Conservation (phyloP, 306 rosid genomes). For the Erythrophleum fordii region DNA sequence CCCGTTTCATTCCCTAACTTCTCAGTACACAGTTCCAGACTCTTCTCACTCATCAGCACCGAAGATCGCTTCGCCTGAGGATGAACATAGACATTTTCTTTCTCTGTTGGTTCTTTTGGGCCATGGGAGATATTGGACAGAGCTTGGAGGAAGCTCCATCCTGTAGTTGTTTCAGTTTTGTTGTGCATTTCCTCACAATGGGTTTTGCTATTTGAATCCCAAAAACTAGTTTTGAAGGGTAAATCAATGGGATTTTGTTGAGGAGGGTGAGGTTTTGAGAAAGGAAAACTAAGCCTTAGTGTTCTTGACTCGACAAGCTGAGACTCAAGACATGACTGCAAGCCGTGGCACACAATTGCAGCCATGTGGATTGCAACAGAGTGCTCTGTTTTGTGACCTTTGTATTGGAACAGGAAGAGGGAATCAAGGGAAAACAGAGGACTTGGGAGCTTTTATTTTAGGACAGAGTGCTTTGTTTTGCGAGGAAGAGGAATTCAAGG, state of each 20-base stretch:
- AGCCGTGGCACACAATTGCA: conserved; percentile 63
- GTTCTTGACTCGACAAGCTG: conserved; percentile 63
- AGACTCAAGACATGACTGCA: conserved; percentile 62
- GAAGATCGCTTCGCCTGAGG: conserved; percentile 51
- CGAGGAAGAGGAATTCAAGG: conserved; percentile 8
- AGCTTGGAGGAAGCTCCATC: conserved; percentile 67
- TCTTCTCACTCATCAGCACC: conserved; percentile 56
- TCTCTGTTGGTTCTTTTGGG: conserved; percentile 24
- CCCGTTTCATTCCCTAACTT: conserved; percentile 91
- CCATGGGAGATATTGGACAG: conserved; percentile 37
- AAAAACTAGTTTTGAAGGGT: conserved; percentile 44
- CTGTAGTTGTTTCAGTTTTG: conserved; percentile 19
- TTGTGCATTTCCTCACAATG: conserved; percentile 8
- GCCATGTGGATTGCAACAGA: conserved; percentile 55
- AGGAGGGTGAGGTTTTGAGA: conserved; percentile 46
- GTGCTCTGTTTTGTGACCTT: conserved; percentile 21
- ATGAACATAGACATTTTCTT: conserved; percentile 52
- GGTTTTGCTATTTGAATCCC: conserved; percentile 41
- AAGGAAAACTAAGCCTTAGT: conserved; percentile 50
- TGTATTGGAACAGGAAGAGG: not conserved
- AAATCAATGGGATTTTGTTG: conserved; percentile 43
- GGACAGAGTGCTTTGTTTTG: conserved; percentile 35
- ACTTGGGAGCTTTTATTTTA: not conserved
- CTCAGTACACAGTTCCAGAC: conserved; percentile 85
- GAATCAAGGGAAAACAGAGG: conserved; percentile 18